Evolutionary conservation across 2,329 filamentous ascomycete genomes (phyloP).

Genomic region (Nigrospora sphaerica): DNA sequence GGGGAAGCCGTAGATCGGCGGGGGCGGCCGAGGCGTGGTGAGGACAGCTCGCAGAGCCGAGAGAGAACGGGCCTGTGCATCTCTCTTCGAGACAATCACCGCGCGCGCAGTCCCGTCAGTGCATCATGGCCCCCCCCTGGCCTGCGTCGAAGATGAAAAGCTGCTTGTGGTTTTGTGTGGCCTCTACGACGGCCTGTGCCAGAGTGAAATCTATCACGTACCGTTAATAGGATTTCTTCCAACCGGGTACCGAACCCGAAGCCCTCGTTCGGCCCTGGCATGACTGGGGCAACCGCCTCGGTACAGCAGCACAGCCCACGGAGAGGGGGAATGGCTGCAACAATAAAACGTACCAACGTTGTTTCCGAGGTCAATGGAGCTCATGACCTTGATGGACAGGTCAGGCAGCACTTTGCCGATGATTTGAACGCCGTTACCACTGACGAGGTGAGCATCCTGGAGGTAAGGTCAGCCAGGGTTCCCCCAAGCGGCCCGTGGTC

Average conservation of each 20-base stretch:
- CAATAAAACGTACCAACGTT: conserved; percentile 53
- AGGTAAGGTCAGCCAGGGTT: neutral
- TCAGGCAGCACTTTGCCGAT: conserved; percentile 76
- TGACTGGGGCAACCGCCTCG: neutral
- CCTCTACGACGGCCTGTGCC: conserved; percentile 74
- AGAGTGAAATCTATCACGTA: conserved; percentile 59
- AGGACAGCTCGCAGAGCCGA: neutral
- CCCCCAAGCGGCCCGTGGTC: neutral
- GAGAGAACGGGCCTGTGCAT: neutral
- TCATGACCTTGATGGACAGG: conserved; percentile 63
- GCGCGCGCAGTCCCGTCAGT: conserved; percentile 19
- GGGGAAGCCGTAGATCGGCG: too few relatives aligned
- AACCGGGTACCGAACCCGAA: too few relatives aligned
- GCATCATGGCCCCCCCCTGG: conserved; percentile 14
- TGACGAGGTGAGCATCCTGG: conserved; percentile 63
- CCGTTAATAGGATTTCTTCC: too few relatives aligned
- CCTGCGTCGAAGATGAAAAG: conserved; percentile 63
- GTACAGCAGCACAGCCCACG: neutral
- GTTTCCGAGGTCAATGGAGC: conserved; percentile 61
- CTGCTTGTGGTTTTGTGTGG: conserved; percentile 71
- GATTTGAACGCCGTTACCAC: conserved; percentile 66
- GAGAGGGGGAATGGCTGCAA: neutral
- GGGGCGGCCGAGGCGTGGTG: too few relatives aligned
- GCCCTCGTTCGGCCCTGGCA: too few relatives aligned
- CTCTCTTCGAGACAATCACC: neutral